Conservation (phyloP, 306 rosid genomes). For the Lablab purpureus region DNA sequence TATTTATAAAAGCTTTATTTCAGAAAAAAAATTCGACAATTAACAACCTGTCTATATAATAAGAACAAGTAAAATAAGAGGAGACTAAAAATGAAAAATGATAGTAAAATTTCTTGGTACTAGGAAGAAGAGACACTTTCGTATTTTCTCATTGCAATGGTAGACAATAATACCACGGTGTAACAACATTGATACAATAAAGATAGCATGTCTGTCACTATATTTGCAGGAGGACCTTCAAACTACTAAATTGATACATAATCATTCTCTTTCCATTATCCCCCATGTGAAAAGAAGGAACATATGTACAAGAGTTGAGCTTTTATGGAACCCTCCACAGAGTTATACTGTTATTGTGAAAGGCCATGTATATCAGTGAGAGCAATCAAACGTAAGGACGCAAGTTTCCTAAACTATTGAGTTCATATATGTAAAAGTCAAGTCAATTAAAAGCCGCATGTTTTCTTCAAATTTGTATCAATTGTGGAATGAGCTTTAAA, state of each 20-base stretch:
- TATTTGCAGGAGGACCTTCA: not conserved
- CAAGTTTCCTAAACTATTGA: not conserved
- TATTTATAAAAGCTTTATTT: too few relatives aligned
- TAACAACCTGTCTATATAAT: too few relatives aligned
- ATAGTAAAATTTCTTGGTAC: not conserved
- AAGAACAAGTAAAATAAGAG: not conserved
- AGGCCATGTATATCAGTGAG: not conserved
- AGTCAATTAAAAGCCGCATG: not conserved
- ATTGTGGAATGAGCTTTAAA: conserved; percentile 79
- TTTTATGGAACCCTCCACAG: conserved; percentile 1
- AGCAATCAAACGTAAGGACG: not conserved
- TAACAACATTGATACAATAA: not conserved
- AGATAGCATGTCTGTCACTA: not conserved
- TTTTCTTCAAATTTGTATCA: conserved; percentile 56
- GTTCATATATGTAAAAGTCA: not conserved
- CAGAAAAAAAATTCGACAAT: too few relatives aligned
- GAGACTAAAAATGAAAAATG: not conserved
- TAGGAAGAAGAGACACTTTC: not conserved
- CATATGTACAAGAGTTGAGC: conserved; percentile 37
- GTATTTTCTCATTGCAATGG: not conserved
- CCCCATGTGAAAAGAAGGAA: conserved; percentile 30
- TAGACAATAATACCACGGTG: not conserved
- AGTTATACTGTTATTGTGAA: not conserved
- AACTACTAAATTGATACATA: not conserved
- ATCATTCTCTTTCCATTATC: conserved; percentile 15